Base-by-base conservation (phyloP, 2,329 filamentous ascomycete species). In the Colletotrichum agaves region DNA sequence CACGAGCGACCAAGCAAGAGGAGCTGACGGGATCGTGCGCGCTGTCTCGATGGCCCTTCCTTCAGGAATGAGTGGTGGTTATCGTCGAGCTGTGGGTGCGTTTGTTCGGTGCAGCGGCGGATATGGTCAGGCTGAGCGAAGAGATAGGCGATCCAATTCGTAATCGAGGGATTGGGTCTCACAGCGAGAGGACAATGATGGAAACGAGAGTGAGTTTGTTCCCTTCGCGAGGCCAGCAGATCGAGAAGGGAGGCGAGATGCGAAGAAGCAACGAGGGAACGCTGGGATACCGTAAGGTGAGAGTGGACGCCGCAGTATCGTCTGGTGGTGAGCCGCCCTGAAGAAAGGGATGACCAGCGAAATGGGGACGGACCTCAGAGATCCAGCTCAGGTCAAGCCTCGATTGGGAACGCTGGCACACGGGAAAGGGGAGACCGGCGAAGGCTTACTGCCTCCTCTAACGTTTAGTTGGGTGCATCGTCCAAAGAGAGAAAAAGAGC, bases 201-300 rank as follows among this genome's bases (percentile, higher is more conserved):
- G 39, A 67, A 67, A 64, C 35, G 60, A 67, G 44, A 47, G 64
- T 64, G 37, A 49, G 33, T 47, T 39, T 35, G 33, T 53, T 46
- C 27, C n/a, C 44, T 12, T 67, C 64, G 46, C 33, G 39, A 23
- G 13, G 60, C 53, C 46, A 55, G 53, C 39, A 35, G n/a, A 33
- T 13, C 53, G n/a, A 37, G 52, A 46, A 17, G 61, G 17, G 52
- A 67, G 21, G n/a, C 37, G 11, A 64, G 17, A 15, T 41, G 31
- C 35, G 17, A 58, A 59, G 37, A 64, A 67, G 64, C 31, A 67
- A 58, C 31, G 39, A 67, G 44, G 57, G 55, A 52, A 23, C 31
- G 31, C 17, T 31, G 23, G 23, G 23, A 27, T 27, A 27, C 23
- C 19, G 41, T 12, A 27, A 27, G 27, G 12, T 31, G 31, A n/a